Conservation (phyloP, 2,329 filamentous ascomycete species). For the Fusarium mundagurra region DNA sequence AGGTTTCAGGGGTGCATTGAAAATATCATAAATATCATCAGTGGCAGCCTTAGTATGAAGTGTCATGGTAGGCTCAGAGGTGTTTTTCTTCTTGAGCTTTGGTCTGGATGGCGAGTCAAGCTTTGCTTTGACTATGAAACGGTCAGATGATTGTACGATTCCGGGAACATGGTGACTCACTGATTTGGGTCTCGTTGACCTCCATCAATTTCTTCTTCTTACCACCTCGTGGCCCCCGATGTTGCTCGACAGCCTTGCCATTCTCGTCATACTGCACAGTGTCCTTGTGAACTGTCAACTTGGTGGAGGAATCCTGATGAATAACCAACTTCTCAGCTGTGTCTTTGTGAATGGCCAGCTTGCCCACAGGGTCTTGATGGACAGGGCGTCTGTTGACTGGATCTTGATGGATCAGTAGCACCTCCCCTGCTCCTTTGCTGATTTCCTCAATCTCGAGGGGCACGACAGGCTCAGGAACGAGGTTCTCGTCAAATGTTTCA, state of each 20-base stretch:
- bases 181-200: slow-evolving; percentile 90
- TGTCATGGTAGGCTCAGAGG: slow-evolving; percentile 93
- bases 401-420: slow-evolving; percentile 42
- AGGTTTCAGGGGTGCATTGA: slow-evolving; percentile 76
- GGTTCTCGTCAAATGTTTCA: slow-evolving; percentile 49
- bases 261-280: slow-evolving; percentile 66
- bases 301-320: slow-evolving; percentile 37
- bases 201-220: slow-evolving; percentile 85
- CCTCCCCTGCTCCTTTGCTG: slow-evolving; percentile 39
- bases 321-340: slow-evolving; percentile 11
- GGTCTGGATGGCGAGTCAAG: slow-evolving; percentile 87
- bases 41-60: slow-evolving; percentile 94
- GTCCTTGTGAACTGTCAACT: slow-evolving; percentile 42
- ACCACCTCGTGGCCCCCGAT: slow-evolving; percentile 57
- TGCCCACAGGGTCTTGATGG: slow-evolving; percentile 29
- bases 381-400: slow-evolving; percentile 31
- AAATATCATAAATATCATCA: slow-evolving; percentile 97
- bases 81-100: slow-evolving; percentile 82
- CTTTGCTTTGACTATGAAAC: slow-evolving; percentile 82
- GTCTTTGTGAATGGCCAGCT: slow-evolving; percentile 19
- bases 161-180: slow-evolving; percentile 60
- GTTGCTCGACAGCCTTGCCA: slow-evolving; percentile 58
- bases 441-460: slow-evolving; percentile 47
- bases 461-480: slow-evolving; percentile 42
- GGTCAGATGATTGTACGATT: slow-evolving; percentile 43